Percentiles rank a stretch among this genome's conserved stretches.
These are phyloP conservation scores for Ichthyophthirius multifiliis DNA, from an alignment of 169 alveolate genomes.

Conservation along the genomic window DNA sequence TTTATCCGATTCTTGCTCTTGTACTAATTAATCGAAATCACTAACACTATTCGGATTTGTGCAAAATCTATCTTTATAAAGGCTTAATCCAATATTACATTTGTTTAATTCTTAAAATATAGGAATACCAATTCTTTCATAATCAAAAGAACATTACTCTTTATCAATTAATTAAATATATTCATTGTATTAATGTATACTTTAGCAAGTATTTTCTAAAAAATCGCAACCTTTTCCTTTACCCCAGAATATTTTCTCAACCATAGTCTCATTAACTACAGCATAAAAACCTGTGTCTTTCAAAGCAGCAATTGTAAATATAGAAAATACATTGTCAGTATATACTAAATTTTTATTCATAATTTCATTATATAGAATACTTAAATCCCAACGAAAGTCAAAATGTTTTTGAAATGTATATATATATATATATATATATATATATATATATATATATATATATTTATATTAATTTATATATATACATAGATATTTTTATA, in stretches of 20 bases:
- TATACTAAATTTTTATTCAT: conserved; percentile 54
- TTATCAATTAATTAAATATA: not conserved
- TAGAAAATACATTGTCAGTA: too few relatives aligned
- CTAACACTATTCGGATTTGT: too few relatives aligned
- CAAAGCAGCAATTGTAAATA: conserved; percentile 40
- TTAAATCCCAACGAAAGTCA: conserved; percentile 56
- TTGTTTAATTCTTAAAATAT: too few relatives aligned
- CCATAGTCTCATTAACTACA: not conserved
- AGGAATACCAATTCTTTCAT: too few relatives aligned
- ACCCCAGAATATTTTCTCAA: conserved; percentile 20
- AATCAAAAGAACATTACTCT: too few relatives aligned
- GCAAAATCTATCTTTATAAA: too few relatives aligned
- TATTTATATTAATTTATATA: too few relatives aligned
- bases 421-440: not conserved
- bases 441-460: too few relatives aligned
- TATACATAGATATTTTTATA: too few relatives aligned
- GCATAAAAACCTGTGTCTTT: conserved; percentile 53
- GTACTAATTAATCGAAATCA: too few relatives aligned
- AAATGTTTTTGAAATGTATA: conserved; percentile 42
- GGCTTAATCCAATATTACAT: too few relatives aligned
- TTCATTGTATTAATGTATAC: not conserved
- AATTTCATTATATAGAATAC: conserved; percentile 43
- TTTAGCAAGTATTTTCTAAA: not conserved
- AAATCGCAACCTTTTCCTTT: conserved; percentile 23
- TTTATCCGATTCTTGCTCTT: too few relatives aligned